A percentile compares a stretch with the other conserved stretches of the same genome.
phyloP scores from a whole-genome alignment of 176 grass and related monocot genomes.

The Triticum turgidum region DNA sequence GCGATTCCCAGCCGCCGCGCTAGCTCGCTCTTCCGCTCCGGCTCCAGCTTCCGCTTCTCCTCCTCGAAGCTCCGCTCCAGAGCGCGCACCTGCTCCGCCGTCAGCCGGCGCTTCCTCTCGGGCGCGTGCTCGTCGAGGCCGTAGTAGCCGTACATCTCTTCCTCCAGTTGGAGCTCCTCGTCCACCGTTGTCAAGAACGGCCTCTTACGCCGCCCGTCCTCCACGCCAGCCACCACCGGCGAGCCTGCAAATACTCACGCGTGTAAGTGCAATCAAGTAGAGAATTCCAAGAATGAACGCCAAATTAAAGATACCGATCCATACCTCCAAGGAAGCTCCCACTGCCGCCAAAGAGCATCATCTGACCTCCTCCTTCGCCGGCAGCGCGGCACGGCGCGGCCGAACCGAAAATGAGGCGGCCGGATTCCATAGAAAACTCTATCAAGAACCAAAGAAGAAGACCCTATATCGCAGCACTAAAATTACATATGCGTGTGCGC shows the following conservation, averaged over 20 bases:
- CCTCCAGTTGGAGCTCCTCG: constrained; percentile 41
- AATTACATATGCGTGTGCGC: neutral
- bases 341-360: constrained; percentile 60
- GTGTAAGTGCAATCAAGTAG: neutral
- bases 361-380: constrained; percentile 34
- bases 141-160: constrained; percentile 59
- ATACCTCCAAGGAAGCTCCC: constrained; percentile 46
- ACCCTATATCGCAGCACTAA: neutral
- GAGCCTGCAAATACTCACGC: constrained; percentile 17
- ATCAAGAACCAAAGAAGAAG: constrained; percentile 16
- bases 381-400: neutral
- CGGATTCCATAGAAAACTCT: constrained; percentile 39
- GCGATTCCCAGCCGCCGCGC: constrained; percentile 71
- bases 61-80: constrained; percentile 78
- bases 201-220: constrained; percentile 46
- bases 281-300: neutral
- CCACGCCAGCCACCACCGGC: constrained; percentile 21
- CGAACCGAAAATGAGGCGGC: constrained; percentile 57
- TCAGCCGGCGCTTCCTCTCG: constrained; percentile 81
- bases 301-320: neutral
- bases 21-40: constrained; percentile 88
- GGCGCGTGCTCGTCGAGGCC: constrained; percentile 37
- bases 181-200: constrained; percentile 56
- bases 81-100: constrained; percentile 72
- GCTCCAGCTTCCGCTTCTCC: constrained; percentile 85